A percentile compares a stretch with the other conserved stretches of the same genome.
These are phyloP conservation scores for Xylaria sp. DNA, from an alignment of 2,329 filamentous ascomycete species.

Conservation along the genomic window DNA sequence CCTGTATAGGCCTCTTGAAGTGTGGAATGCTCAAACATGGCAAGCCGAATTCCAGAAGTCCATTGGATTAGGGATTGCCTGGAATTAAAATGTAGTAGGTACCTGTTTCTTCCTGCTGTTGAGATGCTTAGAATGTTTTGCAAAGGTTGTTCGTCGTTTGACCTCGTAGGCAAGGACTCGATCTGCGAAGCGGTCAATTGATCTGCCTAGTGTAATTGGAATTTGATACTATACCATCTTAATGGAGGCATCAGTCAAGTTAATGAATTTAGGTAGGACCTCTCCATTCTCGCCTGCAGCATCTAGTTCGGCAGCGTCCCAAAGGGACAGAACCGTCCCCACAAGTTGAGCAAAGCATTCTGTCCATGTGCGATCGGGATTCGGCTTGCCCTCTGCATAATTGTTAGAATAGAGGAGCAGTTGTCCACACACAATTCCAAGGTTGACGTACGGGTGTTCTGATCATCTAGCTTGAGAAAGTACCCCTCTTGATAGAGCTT, in stretches of 20 bases:
- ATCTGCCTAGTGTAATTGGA: background rate
- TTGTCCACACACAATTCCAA: background rate
- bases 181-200: conserved; percentile 64
- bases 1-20: conserved; percentile 97
- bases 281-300: conserved; percentile 85
- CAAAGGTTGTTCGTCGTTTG: conserved; percentile 78
- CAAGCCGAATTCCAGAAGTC: conserved; percentile 92
- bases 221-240: conserved; percentile 78
- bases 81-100: conserved; percentile 95
- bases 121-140: conserved; percentile 97
- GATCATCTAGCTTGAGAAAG: conserved; percentile 95
- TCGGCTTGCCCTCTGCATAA: conserved; percentile 81
- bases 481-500: conserved; percentile 99
- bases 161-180: conserved; percentile 87
- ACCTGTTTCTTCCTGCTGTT: conserved; percentile 94
- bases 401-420: conserved; percentile 26
- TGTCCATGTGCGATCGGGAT: conserved; percentile 87
- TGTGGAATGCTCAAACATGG: conserved; percentile 93
- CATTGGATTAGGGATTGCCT: conserved; percentile 93
- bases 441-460: conserved; percentile 80
- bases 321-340: conserved; percentile 92
- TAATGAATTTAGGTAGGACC: conserved; percentile 92
- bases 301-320: conserved; percentile 94
- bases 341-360: conserved; percentile 98
- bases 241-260: conserved; percentile 95